These are phyloP conservation scores for Stephania japonica DNA, from an alignment of 164 flowering plant genomes.

Conservation along the genomic window DNA sequence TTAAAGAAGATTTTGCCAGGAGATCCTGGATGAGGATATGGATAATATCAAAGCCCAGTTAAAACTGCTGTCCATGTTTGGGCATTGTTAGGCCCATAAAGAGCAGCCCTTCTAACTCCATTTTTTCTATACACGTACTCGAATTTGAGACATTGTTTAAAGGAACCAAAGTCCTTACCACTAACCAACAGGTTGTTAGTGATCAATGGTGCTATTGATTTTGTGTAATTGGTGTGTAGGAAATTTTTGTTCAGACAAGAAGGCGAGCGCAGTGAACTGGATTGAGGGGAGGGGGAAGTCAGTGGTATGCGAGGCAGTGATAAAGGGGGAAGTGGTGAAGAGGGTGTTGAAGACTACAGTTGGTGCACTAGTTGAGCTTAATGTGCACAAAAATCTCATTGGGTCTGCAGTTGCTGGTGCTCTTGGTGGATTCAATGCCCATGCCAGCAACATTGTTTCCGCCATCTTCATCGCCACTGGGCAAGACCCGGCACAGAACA, in stretches of 20 bases:
- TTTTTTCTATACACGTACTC: too few species aligned
- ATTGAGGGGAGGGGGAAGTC: conserved; percentile 87
- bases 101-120: too few species aligned
- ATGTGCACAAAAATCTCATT: conserved; percentile 75
- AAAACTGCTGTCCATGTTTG: too few species aligned
- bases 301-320: conserved; percentile 73
- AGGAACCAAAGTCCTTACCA: background rate
- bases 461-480: conserved; percentile 84
- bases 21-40: too few species aligned
- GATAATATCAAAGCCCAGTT: too few species aligned
- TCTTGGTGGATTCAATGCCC: conserved; percentile 90
- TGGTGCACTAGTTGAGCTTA: conserved; percentile 74
- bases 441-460: conserved; percentile 81
- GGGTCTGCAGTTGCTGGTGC: conserved; percentile 90
- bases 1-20: too few species aligned
- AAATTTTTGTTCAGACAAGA: conserved; percentile 59
- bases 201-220: background rate
- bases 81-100: too few species aligned
- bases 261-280: conserved; percentile 84
- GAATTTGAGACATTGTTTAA: too few species aligned
- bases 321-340: conserved; percentile 46
- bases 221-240: background rate
- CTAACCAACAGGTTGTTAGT: background rate
- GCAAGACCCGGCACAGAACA: conserved; percentile 85
- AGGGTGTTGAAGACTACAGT: conserved; percentile 64